phyloP scores from a whole-genome alignment of 108 stramenopile genomes.

The Cylindrotheca fusiformis region DNA sequence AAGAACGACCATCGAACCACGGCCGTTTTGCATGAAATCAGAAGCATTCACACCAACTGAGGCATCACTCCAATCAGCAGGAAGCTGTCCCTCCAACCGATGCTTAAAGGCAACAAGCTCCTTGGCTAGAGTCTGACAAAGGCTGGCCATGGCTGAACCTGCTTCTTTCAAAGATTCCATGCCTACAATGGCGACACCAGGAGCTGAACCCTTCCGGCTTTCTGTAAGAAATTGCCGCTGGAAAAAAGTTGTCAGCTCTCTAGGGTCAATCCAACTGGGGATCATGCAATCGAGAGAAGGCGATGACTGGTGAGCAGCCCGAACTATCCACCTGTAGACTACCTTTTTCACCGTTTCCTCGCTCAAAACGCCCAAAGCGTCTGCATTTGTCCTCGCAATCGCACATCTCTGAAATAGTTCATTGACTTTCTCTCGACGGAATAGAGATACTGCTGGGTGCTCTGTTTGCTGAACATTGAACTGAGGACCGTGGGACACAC shows the following conservation, averaged over 20 bases:
- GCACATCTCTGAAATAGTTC: slow-evolving; percentile 65
- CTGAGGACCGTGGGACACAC: neutral
- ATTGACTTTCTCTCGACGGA: slow-evolving; percentile 68
- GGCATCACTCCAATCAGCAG: slow-evolving; percentile 61
- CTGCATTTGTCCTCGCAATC: slow-evolving; percentile 37
- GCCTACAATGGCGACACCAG: slow-evolving; percentile 40
- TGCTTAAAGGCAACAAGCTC: slow-evolving; percentile 53
- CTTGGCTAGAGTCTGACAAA: slow-evolving; percentile 69
- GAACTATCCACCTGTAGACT: slow-evolving; percentile 79
- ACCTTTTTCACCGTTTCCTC: slow-evolving; percentile 54
- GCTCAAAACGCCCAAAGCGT: slow-evolving; percentile 50
- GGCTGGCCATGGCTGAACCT: slow-evolving; percentile 57
- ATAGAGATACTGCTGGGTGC: slow-evolving; percentile 53
- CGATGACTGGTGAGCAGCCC: slow-evolving; percentile 69
- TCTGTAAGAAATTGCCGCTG: slow-evolving; percentile 87
- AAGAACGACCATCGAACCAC: slow-evolving; percentile 39
- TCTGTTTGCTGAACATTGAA: slow-evolving; percentile 17
- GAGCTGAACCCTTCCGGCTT: slow-evolving; percentile 45
- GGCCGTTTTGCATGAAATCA: slow-evolving; percentile 36
- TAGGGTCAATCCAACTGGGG: slow-evolving; percentile 79
- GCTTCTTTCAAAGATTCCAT: slow-evolving; percentile 82
- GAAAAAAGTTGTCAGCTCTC: slow-evolving; percentile 57
- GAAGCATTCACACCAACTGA: slow-evolving; percentile 51
- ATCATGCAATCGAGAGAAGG: slow-evolving; percentile 75
- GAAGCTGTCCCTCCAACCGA: slow-evolving; percentile 47